Evolutionary conservation across 2,329 filamentous ascomycete genomes (phyloP).

Genomic region (Dendryphion nanum): DNA sequence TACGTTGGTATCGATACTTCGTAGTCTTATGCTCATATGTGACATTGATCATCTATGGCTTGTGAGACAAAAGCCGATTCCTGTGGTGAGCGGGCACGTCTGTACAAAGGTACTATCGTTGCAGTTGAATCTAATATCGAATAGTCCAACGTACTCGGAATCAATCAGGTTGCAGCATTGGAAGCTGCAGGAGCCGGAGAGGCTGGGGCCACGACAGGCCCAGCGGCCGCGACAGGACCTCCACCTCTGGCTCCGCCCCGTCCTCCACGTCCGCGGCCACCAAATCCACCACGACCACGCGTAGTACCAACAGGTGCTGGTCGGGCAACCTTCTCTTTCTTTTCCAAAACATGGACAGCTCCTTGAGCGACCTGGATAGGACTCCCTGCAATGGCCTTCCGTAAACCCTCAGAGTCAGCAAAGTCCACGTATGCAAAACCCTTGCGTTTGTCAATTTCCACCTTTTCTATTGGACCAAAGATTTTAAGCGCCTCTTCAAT

Average conservation of each 20-base stretch:
- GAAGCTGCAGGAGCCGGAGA: constrained; percentile 8
- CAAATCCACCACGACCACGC: constrained; percentile 31
- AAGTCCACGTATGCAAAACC: constrained; percentile 95
- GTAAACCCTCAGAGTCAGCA: constrained; percentile 66
- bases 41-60: neutral
- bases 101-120: too few species aligned
- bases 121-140: too few species aligned
- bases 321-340: constrained; percentile 57
- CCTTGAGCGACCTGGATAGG: constrained; percentile 81
- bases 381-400: constrained; percentile 77
- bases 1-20: neutral
- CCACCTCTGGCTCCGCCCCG: constrained; percentile 35
- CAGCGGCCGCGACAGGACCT: constrained; percentile 14
- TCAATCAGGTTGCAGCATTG: neutral
- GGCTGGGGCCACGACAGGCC: constrained; percentile 7
- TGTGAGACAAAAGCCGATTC: neutral
- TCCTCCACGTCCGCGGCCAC: constrained; percentile 29
- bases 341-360: constrained; percentile 81
- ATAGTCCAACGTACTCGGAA: too few species aligned
- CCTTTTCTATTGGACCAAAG: constrained; percentile 73
- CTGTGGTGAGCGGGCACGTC: neutral
- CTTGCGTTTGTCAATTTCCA: constrained; percentile 93
- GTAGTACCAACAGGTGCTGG: constrained; percentile 16
- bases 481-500: constrained; percentile 71
- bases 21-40: neutral